Percentiles rank a stretch among this genome's conserved stretches.
These are phyloP conservation scores for Trebouxia sp. DNA, from an alignment of 139 green algal genomes.

Conservation along the genomic window DNA sequence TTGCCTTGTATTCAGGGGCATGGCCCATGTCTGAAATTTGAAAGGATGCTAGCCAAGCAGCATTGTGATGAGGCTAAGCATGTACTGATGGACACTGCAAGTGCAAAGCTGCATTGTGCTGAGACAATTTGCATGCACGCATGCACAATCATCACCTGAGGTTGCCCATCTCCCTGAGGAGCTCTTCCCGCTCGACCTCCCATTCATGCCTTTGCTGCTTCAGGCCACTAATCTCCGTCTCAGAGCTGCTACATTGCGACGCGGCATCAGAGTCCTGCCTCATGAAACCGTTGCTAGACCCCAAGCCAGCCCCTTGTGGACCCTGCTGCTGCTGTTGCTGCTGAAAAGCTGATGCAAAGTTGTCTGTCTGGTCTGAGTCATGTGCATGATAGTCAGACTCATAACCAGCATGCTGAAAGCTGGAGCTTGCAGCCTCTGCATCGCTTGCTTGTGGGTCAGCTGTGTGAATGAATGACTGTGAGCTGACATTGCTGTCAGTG, in stretches of 20 bases:
- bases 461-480: background rate
- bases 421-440: background rate
- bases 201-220: conserved; percentile 12
- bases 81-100: too few species aligned
- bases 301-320: too few species aligned
- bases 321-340: too few species aligned
- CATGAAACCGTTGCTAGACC: too few species aligned
- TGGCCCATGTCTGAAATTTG: too few species aligned
- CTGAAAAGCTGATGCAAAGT: too few species aligned
- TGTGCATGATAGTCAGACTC: background rate
- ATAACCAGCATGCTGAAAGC: background rate
- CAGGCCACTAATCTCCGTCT: conserved; percentile 16
- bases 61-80: too few species aligned
- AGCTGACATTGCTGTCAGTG: conserved; percentile 23
- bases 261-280: background rate
- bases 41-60: too few species aligned
- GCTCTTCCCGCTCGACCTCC: background rate
- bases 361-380: background rate
- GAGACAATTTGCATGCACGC: too few species aligned
- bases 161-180: conserved; percentile 5
- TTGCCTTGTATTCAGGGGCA: too few species aligned
- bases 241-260: background rate
- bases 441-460: background rate
- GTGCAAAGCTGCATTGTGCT: too few species aligned
- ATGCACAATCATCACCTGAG: too few species aligned